A percentile compares a stretch with the other conserved stretches of the same genome.
Conservation (phyloP, 768 basidiomycete species). For the Rhizopogon vulgaris region DNA sequence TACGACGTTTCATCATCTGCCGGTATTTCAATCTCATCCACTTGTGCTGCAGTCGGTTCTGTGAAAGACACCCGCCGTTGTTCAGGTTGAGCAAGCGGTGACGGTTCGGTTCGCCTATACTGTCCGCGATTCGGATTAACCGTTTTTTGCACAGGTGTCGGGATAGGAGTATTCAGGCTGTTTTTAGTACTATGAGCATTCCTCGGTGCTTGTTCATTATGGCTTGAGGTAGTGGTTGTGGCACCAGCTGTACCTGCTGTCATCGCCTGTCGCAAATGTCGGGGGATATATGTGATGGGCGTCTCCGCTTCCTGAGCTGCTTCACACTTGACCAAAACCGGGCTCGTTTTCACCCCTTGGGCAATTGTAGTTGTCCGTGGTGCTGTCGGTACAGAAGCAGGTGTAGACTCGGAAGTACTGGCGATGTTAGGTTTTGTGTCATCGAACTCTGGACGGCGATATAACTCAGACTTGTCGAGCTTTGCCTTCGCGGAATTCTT, state of each 20-base stretch:
- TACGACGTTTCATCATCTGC: slow-evolving; percentile 30
- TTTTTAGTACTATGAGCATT: neutral
- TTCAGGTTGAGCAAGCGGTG: slow-evolving; percentile 7
- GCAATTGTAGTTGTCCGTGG: neutral
- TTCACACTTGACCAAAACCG: slow-evolving; percentile 14
- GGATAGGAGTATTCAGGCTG: slow-evolving; percentile 29
- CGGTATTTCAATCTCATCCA: slow-evolving; percentile 2
- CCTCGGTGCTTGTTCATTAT: neutral
- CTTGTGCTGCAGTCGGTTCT: slow-evolving; percentile 1
- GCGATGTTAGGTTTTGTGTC: slow-evolving; percentile 31
- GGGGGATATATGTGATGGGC: slow-evolving; percentile 31
- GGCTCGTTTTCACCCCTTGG: neutral
- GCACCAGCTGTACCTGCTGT: slow-evolving; percentile 1
- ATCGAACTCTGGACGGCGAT: slow-evolving; percentile 67
- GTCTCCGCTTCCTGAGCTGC: slow-evolving; percentile 7
- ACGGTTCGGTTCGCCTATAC: neutral
- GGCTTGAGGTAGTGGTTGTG: slow-evolving; percentile 1
- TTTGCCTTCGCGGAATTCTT: slow-evolving; percentile 41
- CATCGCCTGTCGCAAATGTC: slow-evolving; percentile 31
- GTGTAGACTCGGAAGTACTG: neutral
- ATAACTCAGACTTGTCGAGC: slow-evolving; percentile 59
- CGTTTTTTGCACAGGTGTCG: slow-evolving; percentile 20
- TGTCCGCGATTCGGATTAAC: slow-evolving; percentile 3
- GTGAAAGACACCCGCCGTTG: slow-evolving; percentile 11
- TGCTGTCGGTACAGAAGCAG: neutral